These are phyloP conservation scores for Schoenoplectus triqueter DNA, from an alignment of 202 grass and related monocot species.

Conservation along the genomic window DNA sequence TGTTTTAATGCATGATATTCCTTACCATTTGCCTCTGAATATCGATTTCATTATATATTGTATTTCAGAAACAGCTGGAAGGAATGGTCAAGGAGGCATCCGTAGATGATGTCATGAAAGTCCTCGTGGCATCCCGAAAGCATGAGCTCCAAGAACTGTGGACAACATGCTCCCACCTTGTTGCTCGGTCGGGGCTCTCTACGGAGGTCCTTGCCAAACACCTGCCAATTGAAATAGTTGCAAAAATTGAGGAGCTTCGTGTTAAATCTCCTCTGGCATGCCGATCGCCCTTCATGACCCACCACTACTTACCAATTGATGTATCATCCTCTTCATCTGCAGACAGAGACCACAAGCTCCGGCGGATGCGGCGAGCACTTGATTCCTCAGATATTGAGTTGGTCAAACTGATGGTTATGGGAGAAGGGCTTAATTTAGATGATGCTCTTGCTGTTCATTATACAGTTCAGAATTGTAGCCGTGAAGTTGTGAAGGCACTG, in stretches of 20 bases:
- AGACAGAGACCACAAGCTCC: conserved; percentile 90
- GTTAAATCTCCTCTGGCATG: conserved; percentile 56
- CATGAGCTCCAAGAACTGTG: conserved; percentile 91
- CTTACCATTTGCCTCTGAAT: not conserved
- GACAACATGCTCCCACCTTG: conserved; percentile 84
- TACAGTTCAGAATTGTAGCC: conserved; percentile 83
- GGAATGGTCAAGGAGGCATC: conserved; percentile 95
- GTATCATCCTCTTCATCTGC: conserved; percentile 46
- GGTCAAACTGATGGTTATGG: conserved; percentile 99
- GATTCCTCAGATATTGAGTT: conserved; percentile 97
- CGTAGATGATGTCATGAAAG: conserved; percentile 98
- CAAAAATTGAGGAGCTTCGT: conserved; percentile 91
- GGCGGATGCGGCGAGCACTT: conserved; percentile 79
- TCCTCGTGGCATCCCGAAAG: conserved; percentile 85
- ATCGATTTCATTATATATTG: not conserved
- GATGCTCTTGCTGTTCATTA: conserved; percentile 97
- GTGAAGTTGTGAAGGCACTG: conserved; percentile 96
- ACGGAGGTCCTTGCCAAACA: conserved; percentile 93
- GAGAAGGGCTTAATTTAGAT: conserved; percentile 96
- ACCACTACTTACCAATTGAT: conserved; percentile 79
- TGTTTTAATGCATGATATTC: not conserved
- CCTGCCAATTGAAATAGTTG: conserved; percentile 88
- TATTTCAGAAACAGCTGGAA: conserved; percentile 82
- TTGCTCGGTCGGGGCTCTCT: conserved; percentile 86
- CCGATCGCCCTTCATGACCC: conserved; percentile 71